Base-by-base conservation (phyloP, 345 rosid genomes). In the Rhizophora mangle region DNA sequence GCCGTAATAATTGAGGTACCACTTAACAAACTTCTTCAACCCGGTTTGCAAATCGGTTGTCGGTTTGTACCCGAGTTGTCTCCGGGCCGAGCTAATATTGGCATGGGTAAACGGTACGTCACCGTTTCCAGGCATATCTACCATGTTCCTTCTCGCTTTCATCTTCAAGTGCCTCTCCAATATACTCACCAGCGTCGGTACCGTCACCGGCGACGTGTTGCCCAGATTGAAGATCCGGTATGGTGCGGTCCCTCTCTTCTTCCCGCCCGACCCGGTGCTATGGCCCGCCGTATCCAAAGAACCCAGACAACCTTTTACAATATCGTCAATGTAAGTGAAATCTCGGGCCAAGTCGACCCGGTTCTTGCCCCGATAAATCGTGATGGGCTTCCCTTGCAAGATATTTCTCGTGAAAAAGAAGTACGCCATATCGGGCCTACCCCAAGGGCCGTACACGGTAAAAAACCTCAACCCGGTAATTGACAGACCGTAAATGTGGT, bases 361-460 rank as follows among this genome's bases (percentile, higher is more conserved):
- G 76, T 85, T 76, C 66, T 43, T 88, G 5, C 95, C 95, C 36
- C 90, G 84, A 72, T 85, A 91, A 1, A 91, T 77, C 27, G 90
- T 85, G 62, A 91, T 87, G 13, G 90, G 88, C 59, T 88, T 90
- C 4, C 96, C 96, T 68, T 90, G 91, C 1, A 90, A 70, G 8
- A 90, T 90, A 26, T 85, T 84, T 61, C 81, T 22, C 5, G 65
- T 69, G 58, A 69, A 69, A 10, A 58, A 85, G 76, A 91, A 91
- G 56, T 91, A 91, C 18, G 96, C 96, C 96, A 91, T 91, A 64
- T 91, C 96, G 30, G 96, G 94, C 58, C 96, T 65, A 26, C 97
- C 95, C 95, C 95, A 91, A 0, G 97, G 95, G 0, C 97, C 95
- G 75, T 91, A 91, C 26, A 91, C 95, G 32, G 97, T 91, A 75